Base-by-base conservation (phyloP, 2,329 filamentous ascomycete genomes). In the Stachybotrys echinatus region DNA sequence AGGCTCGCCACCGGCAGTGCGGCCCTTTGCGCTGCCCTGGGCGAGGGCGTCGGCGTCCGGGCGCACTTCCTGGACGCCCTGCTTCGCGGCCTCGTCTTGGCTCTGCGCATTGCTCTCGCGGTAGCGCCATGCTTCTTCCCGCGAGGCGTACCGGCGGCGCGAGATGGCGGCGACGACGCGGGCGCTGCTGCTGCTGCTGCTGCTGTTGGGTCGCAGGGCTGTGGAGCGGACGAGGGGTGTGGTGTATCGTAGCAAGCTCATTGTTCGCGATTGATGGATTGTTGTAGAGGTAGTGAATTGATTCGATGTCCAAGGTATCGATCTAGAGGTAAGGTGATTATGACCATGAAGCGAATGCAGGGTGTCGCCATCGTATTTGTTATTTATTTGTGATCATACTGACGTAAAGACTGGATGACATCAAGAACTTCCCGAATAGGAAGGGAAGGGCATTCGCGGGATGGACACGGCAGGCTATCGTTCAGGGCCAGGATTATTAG, bases 1-100 rank as follows among this genome's bases (percentile, higher is more conserved):
- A 0, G 65, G 50, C 23, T 66, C 49, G 3, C 71, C 71, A 7
- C 72, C 71, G 2, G 71, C 72, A 0, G 71, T 73, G 6, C 60
- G 56, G 12, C 72, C 72, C 21, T 61, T 67, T 2, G 62, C 62
- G 0, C 56, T 54, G 12, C 59, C 60, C 0, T 58, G 53, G n/a
- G 63, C 59, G 1, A 71, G 62, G 2, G 49, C 50, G 22, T 71
- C 65, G 3, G 12, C 19, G 27, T 46, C 44, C 14, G 20, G 12
- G 12, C 27, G 44, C 23, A 46, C 44, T n/a, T 46, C 44, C 57
- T n/a, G 12, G 38, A 40, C 17, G 19, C 18, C 6, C 17, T 20
- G 17, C 17, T 40, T n/a, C 10, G 38, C 38, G 2, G 12, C 27
- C 23, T 19, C 23, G 18, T 37, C 44, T 27, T n/a, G 23, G 12